These are phyloP conservation scores for Circinella umbellata DNA, from an alignment of 371 early-diverging fungal genomes.

Conservation along the genomic window DNA sequence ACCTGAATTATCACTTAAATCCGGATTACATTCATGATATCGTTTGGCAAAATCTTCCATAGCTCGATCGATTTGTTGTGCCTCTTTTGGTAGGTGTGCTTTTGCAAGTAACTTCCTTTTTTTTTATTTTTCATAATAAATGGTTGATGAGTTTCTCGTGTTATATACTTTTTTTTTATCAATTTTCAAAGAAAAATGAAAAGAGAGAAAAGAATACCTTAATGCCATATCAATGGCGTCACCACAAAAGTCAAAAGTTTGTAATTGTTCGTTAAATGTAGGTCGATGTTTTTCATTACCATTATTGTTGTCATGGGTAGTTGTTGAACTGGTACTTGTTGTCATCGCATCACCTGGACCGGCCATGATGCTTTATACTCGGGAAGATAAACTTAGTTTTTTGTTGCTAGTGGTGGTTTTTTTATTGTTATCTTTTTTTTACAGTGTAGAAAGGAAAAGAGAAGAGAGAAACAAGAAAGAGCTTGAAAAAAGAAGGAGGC, in stretches of 20 bases:
- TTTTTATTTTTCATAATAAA: conserved; percentile 18
- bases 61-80: conserved; percentile 91
- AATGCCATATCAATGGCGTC: conserved; percentile 77
- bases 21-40: conserved; percentile 78
- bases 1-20: conserved; percentile 68
- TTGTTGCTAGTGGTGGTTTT: too few species aligned
- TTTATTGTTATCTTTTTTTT: not conserved
- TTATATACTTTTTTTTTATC: not conserved
- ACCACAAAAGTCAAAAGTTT: conserved; percentile 68
- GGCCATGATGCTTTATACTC: not conserved
- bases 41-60: conserved; percentile 82
- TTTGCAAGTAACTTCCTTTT: conserved; percentile 72
- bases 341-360: conserved; percentile 6
- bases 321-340: not conserved
- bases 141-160: not conserved
- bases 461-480: not conserved
- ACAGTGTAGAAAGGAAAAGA: not conserved
- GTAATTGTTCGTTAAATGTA: conserved; percentile 50
- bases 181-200: not conserved
- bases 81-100: conserved; percentile 86
- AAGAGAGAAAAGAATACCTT: conserved; percentile 39
- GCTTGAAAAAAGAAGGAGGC: too few species aligned
- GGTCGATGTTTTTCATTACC: conserved; percentile 3
- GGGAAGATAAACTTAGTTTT: too few species aligned
- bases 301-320: not conserved